Evolutionary conservation across 2,329 filamentous ascomycete genomes (phyloP).

Genomic region (Epichloe festucae): DNA sequence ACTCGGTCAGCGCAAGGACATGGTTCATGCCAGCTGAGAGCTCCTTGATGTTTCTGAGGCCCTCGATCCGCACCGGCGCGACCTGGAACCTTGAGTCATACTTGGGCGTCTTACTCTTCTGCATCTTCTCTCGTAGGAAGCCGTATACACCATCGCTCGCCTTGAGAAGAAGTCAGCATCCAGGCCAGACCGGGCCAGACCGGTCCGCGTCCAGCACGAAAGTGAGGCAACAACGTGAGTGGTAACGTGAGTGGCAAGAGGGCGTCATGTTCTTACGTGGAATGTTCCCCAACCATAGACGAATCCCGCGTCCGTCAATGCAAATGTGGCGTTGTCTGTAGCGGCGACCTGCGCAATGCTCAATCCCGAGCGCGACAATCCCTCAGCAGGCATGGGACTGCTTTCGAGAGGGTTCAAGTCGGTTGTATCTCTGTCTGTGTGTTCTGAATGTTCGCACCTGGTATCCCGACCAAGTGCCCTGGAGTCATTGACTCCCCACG

Average conservation of each 20-base stretch:
- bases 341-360: constrained; percentile 48
- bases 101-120: constrained; percentile 25
- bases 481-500: constrained; percentile 57
- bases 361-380: constrained; percentile 32
- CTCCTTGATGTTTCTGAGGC: constrained; percentile 44
- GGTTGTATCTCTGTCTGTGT: constrained; percentile 23
- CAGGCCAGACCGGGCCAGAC: background rate
- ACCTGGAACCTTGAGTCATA: constrained; percentile 3
- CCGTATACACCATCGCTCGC: constrained; percentile 7
- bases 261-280: constrained; percentile 30
- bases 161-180: background rate
- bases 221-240: background rate
- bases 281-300: constrained; percentile 73
- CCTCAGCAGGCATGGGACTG: constrained; percentile 35
- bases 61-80: constrained; percentile 34
- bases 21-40: constrained; percentile 54
- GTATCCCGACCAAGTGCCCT: constrained; percentile 48
- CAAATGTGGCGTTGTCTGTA: constrained; percentile 56
- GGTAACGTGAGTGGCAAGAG: background rate
- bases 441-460: constrained; percentile 29
- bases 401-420: constrained; percentile 46
- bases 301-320: constrained; percentile 51
- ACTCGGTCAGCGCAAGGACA: constrained; percentile 46
- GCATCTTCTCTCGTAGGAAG: constrained; percentile 8
- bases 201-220: background rate